phyloP scores from a whole-genome alignment of 768 basidiomycete genomes.

The Coprinellus micaceus region DNA sequence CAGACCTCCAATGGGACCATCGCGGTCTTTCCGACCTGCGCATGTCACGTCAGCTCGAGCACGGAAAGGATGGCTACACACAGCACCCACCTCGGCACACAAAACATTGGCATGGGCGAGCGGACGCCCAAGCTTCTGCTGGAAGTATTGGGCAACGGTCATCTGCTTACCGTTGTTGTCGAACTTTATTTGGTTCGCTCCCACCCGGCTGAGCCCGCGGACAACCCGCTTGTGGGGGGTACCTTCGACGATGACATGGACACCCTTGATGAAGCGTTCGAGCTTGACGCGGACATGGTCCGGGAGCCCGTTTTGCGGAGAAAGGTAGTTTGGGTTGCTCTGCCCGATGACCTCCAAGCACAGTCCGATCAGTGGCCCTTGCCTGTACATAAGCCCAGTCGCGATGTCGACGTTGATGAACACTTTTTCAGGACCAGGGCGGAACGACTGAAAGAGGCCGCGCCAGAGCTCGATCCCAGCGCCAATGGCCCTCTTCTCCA shows the following conservation, averaged over 20 bases:
- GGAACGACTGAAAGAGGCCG: constrained; percentile 77
- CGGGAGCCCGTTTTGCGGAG: constrained; percentile 39
- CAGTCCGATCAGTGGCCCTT: constrained; percentile 55
- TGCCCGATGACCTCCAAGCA: constrained; percentile 32
- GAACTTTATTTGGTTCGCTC: constrained; percentile 50
- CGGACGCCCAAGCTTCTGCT: constrained; percentile 16
- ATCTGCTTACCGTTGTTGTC: constrained; percentile 39
- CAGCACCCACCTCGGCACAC: constrained; percentile 49
- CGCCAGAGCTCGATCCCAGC: constrained; percentile 69
- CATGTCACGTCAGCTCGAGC: not conserved
- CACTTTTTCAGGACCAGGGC: constrained; percentile 61
- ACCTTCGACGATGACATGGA: constrained; percentile 29
- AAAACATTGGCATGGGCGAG: constrained; percentile 48
- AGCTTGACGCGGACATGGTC: constrained; percentile 48
- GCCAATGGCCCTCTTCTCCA: constrained; percentile 51
- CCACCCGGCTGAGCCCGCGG: constrained; percentile 46
- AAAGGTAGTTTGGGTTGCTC: constrained; percentile 24
- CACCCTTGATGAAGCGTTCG: constrained; percentile 32
- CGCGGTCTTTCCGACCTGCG: constrained; percentile 58
- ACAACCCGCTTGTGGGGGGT: constrained; percentile 43
- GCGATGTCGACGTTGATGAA: constrained; percentile 77
- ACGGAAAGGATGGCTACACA: not conserved
- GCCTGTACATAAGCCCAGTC: constrained; percentile 71
- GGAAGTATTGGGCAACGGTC: constrained; percentile 42
- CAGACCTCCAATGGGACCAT: constrained; percentile 68